Evolutionary conservation across 345 rosid species (phyloP).

Genomic region (Salix purpurea): DNA sequence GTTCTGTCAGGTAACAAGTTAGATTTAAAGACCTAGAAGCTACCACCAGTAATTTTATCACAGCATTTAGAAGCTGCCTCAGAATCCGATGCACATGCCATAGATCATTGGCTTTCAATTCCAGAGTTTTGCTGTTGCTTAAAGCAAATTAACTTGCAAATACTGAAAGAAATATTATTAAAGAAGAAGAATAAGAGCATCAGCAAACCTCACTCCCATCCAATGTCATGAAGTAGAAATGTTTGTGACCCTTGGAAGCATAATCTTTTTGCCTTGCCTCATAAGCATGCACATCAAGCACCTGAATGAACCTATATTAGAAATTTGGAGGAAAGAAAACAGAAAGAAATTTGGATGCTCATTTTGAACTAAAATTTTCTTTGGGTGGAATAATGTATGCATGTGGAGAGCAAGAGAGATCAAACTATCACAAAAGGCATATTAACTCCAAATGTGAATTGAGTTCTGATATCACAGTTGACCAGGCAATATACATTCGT

Average conservation of each 20-base stretch:
- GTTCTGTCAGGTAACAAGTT: background rate
- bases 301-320: slow-evolving; percentile 41
- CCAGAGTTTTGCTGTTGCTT: background rate
- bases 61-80: background rate
- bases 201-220: slow-evolving; percentile 87
- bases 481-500: background rate
- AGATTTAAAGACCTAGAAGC: background rate
- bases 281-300: slow-evolving; percentile 87
- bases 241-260: slow-evolving; percentile 88
- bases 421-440: background rate
- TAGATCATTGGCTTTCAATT: too few relatives aligned
- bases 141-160: background rate
- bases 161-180: background rate
- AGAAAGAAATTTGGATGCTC: background rate
- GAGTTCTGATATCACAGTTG: background rate
- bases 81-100: background rate
- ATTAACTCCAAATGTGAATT: background rate
- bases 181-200: background rate
- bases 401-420: background rate
- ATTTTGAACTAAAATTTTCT: background rate
- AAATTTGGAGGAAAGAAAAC: background rate
- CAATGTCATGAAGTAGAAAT: slow-evolving; percentile 98
- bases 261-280: slow-evolving; percentile 82
- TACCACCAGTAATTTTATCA: background rate
- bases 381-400: background rate